Evolutionary conservation across 192 early-diverging fungal genomes (phyloP), one percentile per base, ranked within the genome.

Genomic region (Backusella circina): DNA sequence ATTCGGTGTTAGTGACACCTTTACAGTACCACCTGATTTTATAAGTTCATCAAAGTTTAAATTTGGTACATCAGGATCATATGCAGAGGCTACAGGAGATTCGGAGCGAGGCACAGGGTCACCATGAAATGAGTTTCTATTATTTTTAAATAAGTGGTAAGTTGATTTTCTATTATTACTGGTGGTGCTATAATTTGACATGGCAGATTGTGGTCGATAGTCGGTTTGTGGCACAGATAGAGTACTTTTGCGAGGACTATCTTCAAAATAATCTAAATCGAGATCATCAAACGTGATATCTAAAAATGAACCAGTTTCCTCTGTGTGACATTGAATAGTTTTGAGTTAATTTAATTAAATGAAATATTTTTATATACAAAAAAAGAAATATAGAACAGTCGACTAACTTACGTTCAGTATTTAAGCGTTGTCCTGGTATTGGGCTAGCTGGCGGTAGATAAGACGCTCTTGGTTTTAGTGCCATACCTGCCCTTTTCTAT

Each of bases 1-100:
- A 65, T 87, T 87, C 15, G 88, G 88, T 16, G 88, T 89, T 37
- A 89, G 72, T 30, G 86, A 85, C 21, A 89, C 85, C 30, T 86
- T 84, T 73, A 89, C 81, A 4, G 88, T 89, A 23, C 82, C 80
- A 65, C 84, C 84, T 61, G 80, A 85, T 31, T 77, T 73, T 41
- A 89, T 84, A 15, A 89, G 74, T 37, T 81, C 79, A 41, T 89
- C 88, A 79, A 89, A 89, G 51, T 84, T 84, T 47, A 80, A 84
- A 67, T 80, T 82, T 36, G 85, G 86, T 50, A 81, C 82, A 16
- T 75, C 61, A 44, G 79, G 80, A 73, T 80, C 82, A 44, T 85
- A 84, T 16, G 71, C 44, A 12, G 71, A 36, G 38, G 44, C 10
- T 21, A 44, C 50, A 15, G 67, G 76, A 2, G 67, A 54, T 21